Evolutionary conservation across 2,329 filamentous ascomycete species (phyloP), one percentile per base, ranked within the genome.

Genomic region (Lasiodiplodia theobromae): DNA sequence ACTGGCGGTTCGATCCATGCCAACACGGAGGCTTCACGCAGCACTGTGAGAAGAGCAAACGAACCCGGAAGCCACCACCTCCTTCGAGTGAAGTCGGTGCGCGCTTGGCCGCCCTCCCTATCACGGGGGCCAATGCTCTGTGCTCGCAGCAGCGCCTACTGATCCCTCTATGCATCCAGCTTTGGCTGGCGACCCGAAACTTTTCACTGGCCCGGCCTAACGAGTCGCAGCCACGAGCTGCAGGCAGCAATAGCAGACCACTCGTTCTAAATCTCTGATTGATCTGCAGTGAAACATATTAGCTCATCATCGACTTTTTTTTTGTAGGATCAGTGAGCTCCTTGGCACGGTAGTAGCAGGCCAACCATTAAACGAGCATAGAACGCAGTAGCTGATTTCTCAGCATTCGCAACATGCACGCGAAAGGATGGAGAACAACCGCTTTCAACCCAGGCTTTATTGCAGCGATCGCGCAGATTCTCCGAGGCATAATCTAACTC

Each of bases 91-190:
- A n/a, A 44, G 5, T 8, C 40, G 40, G 16, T 8, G 40, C 7
- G 0, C 21, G 44, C 44, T 47, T 47, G 7, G 10, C 28, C 28
- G n/a, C n/a, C 7, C n/a, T 47, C 4, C 21, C 21, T 21, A n/a
- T 11, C 7, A 47, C 11, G 3, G 44, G 14, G 6, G 21, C 31
- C 7, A 34, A 34, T 8, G 31, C 8, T 10, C 31, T 7, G 31
- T 34, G 31, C 31, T 34, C 31, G 31, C 8, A 34, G 31, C 31
- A 10, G 44, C 44, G n/a, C 11, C 44, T 11, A 37, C 18, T 40
- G 2, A 52, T 52, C 47, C 60, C 23, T 52, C 60, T 34, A 64
- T 47, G 60, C 60, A 64, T 31, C 60, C 23, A 31, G 31, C 8
- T 63, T 34, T n/a, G 53, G 31, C 16, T 57, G 28, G 8, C 7